These are phyloP conservation scores for Metschnikowia arizonensis DNA, from an alignment of 805 yeast genomes.

Conservation along the genomic window DNA sequence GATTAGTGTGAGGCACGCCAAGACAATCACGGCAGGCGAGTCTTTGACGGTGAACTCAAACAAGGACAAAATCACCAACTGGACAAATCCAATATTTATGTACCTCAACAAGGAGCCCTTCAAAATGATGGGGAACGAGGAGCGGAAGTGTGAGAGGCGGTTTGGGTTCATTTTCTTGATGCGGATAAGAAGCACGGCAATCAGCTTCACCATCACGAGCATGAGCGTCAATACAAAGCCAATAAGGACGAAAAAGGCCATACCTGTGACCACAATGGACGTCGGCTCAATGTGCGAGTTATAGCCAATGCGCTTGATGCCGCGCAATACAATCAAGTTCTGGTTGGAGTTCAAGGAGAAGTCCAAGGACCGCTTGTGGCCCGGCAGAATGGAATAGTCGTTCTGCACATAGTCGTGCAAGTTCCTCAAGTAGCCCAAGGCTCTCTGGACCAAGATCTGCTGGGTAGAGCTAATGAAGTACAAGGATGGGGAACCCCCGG, in stretches of 20 bases:
- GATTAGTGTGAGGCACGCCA: constrained; percentile 69
- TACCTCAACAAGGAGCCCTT: constrained; percentile 80
- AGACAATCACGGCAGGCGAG: constrained; percentile 82
- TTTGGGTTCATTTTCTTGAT: constrained; percentile 48
- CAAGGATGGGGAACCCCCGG: constrained; percentile 82
- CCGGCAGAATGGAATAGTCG: constrained; percentile 8
- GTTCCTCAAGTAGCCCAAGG: constrained; percentile 31
- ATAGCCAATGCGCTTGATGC: constrained; percentile 80
- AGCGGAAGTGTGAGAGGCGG: constrained; percentile 47
- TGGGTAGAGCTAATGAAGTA: constrained; percentile 58
- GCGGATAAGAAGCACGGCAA: constrained; percentile 45
- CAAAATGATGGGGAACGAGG: constrained; percentile 54
- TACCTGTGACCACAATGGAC: constrained; percentile 79
- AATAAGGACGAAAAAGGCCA: constrained; percentile 76
- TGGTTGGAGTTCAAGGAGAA: constrained; percentile 47
- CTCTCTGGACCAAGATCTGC: constrained; percentile 74
- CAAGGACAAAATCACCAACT: constrained; percentile 68
- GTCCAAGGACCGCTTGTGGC: constrained; percentile 29
- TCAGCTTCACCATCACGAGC: constrained; percentile 51
- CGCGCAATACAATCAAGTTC: constrained; percentile 68
- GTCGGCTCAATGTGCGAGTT: constrained; percentile 76
- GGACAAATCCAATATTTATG: constrained; percentile 81
- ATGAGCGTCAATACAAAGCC: constrained; percentile 67
- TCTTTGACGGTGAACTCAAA: constrained; percentile 85
- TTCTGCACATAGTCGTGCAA: constrained; percentile 22